Conservation (phyloP, 2,329 filamentous ascomycete species). For the Coniochaeta sp. region DNA sequence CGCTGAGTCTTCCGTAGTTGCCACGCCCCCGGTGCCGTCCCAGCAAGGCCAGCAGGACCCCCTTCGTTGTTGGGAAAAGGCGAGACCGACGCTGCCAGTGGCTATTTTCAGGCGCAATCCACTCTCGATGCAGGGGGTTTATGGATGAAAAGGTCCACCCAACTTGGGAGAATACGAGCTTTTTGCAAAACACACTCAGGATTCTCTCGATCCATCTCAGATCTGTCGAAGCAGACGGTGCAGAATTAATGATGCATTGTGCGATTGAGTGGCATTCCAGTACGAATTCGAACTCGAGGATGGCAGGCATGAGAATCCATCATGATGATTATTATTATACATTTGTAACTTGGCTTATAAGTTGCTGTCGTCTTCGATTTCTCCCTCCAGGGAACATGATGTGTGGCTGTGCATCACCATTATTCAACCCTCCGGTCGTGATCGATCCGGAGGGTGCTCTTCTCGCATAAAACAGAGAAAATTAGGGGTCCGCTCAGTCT, state of each 20-base stretch:
- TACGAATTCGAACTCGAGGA: neutral
- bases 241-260: no score
- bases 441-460: neutral
- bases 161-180: neutral
- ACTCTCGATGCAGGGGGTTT: neutral
- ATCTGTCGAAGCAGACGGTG: no score
- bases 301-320: neutral
- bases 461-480: neutral
- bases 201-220: neutral
- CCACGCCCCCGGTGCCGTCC: neutral
- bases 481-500: neutral
- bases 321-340: neutral
- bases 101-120: neutral
- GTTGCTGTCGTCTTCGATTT: neutral
- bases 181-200: neutral
- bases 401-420: neutral
- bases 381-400: neutral
- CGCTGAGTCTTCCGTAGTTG: neutral
- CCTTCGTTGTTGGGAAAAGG: neutral
- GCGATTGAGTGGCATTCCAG: neutral
- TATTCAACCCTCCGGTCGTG: neutral
- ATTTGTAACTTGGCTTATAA: no score
- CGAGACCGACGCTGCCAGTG: neutral
- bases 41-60: neutral
- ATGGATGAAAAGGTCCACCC: neutral